Conservation (phyloP, 2,329 filamentous ascomycete species). For the Monilinia aucupariae region DNA sequence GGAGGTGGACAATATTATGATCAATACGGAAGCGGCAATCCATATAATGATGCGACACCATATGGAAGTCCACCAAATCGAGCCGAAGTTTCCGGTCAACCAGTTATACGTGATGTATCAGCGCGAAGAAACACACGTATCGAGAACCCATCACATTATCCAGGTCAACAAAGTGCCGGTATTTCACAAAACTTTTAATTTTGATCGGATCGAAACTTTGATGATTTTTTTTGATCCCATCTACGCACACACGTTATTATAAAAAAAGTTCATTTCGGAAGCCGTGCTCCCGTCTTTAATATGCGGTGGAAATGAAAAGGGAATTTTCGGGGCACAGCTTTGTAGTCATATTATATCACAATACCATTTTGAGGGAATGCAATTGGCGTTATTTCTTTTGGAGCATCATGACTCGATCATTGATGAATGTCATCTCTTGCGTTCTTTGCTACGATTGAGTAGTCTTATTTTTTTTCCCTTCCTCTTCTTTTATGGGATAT, state of each 20-base stretch:
- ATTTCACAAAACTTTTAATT: constrained; percentile 92
- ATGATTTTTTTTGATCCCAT: constrained; percentile 5
- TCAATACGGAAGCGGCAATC: constrained; percentile 52
- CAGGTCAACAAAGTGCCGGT: constrained; percentile 78
- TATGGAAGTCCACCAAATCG: constrained; percentile 36
- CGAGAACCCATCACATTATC: constrained; percentile 82
- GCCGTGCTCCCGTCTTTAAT: constrained; percentile 12
- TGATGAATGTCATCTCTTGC: constrained; percentile 2
- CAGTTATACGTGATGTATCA: constrained; percentile 88
- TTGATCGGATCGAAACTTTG: not conserved
- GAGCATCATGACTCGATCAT: not conserved
- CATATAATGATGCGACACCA: constrained; percentile 45
- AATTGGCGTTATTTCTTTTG: constrained; percentile 7
- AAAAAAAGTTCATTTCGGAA: constrained; percentile 22
- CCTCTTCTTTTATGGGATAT: not conserved
- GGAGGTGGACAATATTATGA: constrained; percentile 44
- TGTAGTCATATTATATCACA: constrained; percentile 30
- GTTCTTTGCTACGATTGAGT: constrained; percentile 1
- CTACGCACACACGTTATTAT: constrained; percentile 11
- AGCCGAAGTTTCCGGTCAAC: constrained; percentile 52
- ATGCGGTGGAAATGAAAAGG: constrained; percentile 15
- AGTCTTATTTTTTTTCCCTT: not conserved
- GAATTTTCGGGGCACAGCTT: constrained; percentile 15
- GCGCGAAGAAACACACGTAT: constrained; percentile 92
- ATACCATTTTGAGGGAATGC: constrained; percentile 28